Percentiles rank a stretch among this genome's conserved stretches.
phyloP scores from a whole-genome alignment of 768 basidiomycete genomes.

The Candolleomyces aberdarensis region DNA sequence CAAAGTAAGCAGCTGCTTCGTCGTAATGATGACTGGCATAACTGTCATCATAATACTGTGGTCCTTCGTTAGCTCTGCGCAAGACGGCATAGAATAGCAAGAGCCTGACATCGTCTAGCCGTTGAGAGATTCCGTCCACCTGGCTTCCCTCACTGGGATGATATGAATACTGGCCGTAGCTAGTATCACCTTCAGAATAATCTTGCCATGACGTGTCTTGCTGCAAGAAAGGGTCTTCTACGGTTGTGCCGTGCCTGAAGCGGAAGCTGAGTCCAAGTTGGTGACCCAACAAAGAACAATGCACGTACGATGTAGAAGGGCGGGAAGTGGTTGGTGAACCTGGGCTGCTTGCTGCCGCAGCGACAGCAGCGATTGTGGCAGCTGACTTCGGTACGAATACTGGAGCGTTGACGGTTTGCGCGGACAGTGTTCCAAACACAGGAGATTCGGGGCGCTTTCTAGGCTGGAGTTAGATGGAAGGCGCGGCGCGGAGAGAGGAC shows the following conservation, averaged over 20 bases:
- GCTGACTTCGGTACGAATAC: conserved; percentile 75
- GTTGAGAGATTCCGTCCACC: neutral
- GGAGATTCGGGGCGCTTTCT: conserved; percentile 47
- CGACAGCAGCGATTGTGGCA: conserved; percentile 26
- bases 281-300: too few relatives aligned
- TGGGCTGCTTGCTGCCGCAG: conserved; percentile 20
- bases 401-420: conserved; percentile 78
- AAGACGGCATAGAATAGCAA: neutral
- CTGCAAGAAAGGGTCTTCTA: neutral
- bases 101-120: conserved; percentile 7
- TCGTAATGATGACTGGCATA: conserved; percentile 1
- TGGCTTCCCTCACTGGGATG: neutral
- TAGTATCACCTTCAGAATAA: conserved; percentile 1
- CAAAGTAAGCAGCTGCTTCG: conserved; percentile 18
- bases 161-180: neutral
- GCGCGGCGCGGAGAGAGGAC: conserved; percentile 15
- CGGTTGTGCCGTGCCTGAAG: neutral
- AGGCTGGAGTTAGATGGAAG: conserved; percentile 16
- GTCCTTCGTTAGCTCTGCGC: conserved; percentile 13
- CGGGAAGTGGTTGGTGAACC: neutral
- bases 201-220: conserved; percentile 1
- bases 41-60: conserved; percentile 25
- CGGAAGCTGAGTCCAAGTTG: too few relatives aligned
- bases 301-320: conserved; percentile 1
- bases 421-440: conserved; percentile 35